Evolutionary conservation across 352 stramenopile genomes (phyloP), one percentile per base, ranked within the genome.

Genomic region (Pythium dissotocum): DNA sequence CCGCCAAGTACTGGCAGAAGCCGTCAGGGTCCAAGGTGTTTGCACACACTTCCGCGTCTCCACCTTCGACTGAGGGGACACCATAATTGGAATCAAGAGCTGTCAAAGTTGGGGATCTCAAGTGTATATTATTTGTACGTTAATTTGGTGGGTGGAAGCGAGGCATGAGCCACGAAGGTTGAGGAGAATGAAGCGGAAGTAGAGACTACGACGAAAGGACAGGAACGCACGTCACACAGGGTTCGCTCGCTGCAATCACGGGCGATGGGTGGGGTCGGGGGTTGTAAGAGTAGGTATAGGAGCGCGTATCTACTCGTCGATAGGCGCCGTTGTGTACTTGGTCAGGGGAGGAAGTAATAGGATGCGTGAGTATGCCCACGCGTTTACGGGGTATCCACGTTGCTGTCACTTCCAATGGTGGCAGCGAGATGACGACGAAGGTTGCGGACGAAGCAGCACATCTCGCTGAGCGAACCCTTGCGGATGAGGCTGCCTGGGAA

Each of bases 361-460:
- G 46, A 30, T 53, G 21, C 21, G 21, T 24, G 21, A 24, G 21
- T 24, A 32, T 5, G 1, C 33, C 6, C 18, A 26, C 48, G 49
- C 32, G 1, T 30, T 72, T 32, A 73, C 46, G 60, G 52, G 24
- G 67, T 56, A 14, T 48, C 33, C 60, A 62, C 60, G 35, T n/a
- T 58, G 61, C 64, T 72, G 61, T 68, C 61, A 82, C 67, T 78
- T 74, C 78, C 70, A 6, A 75, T 74, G 35, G 85, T 91, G 49
- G 72, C 68, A 55, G 73, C 74, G 64, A 93, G 73, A 71, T 90
- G 85, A 42, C 78, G 82, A 36, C 85, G 85, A 72, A 94, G 64
- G 61, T 94, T 94, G 69, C 85, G 85, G 32, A 94, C 71, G 56
- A 92, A 94, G 73, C 83, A 92, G 58, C 76, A 81, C 51, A 90